phyloP scores from a whole-genome alignment of 495 filamentous ascomycete genomes.

The Penicillium daleae region DNA sequence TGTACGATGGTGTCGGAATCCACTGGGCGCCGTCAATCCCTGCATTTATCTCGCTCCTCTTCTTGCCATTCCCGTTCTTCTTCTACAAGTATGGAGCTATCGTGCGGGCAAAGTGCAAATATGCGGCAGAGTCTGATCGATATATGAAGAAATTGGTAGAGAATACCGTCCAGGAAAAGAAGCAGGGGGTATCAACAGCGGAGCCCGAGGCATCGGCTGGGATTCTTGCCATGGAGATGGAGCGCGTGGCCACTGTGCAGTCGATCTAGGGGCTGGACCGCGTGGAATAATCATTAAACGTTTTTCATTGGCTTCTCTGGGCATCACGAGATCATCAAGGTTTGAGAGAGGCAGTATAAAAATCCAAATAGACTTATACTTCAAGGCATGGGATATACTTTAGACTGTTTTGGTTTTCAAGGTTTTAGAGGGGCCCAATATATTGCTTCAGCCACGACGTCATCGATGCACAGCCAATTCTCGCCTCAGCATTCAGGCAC shows the following conservation, averaged over 20 bases:
- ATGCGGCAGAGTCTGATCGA: constrained; percentile 44
- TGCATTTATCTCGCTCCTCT: constrained; percentile 66
- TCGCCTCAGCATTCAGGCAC: not conserved
- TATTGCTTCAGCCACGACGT: not conserved
- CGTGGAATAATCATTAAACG: not conserved
- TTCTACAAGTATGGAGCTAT: constrained; percentile 66
- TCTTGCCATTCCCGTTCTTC: constrained; percentile 69
- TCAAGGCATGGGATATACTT: not conserved
- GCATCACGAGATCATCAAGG: not conserved
- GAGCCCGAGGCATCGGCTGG: not conserved
- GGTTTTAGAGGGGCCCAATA: not conserved
- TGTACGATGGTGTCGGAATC: constrained; percentile 69
- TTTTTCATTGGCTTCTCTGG: not conserved
- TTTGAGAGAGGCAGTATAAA: not conserved
- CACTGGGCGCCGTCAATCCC: constrained; percentile 73
- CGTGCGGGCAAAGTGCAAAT: constrained; percentile 68
- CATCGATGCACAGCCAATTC: not conserved
- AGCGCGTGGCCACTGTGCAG: constrained; percentile 2
- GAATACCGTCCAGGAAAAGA: constrained; percentile 8
- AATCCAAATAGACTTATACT: not conserved
- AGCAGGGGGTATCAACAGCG: not conserved
- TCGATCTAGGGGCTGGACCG: not conserved
- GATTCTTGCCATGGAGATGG: not conserved
- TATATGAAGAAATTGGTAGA: constrained; percentile 15
- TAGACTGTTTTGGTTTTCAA: not conserved